Evolutionary conservation across 352 stramenopile genomes (phyloP), one percentile per base, ranked within the genome.

Genomic region (Pythium volutum): DNA sequence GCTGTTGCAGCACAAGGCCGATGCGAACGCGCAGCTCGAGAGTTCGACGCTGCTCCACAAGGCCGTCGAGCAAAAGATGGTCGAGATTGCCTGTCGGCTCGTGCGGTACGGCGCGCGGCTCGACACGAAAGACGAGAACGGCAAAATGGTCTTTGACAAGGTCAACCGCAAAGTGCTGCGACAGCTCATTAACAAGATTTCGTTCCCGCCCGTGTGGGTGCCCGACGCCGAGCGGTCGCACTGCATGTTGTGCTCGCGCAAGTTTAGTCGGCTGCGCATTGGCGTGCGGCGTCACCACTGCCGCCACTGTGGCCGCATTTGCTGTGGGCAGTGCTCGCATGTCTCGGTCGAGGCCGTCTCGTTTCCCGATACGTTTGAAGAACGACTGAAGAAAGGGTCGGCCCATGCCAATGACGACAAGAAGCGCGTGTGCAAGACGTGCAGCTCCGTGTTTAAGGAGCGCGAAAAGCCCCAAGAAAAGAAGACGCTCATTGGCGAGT

Each of bases 121-220:
- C 4, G 79, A 95, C 45, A 56, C 67, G 50, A 91, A 93, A 70
- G 86, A 95, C 56, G 77, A 81, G 25, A 73, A 84, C 20, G 81
- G 74, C 20, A 77, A 77, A 43, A 93, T 91, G 75, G 82, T 93
- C 8, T 95, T 91, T 49, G 86, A 95, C 33, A 93, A 93, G 70
- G 77, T 87, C 18, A 81, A 91, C 62, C 77, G 77, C 49, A 87
- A 85, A 60, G 49, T 88, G 25, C 67, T 95, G 45, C 82, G 82
- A 3, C 81, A 89, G 52, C 70, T 95, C 16, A 79, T 87, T 51
- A 69, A 67, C 51, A 90, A 92, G 63, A 90, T 95, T 58, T 79
- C 81, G 38, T 83, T 76, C 55, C 83, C 86, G 42, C 86, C 86
- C 5, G 84, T 95, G 66, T 95, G 86, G 86, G 70, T 95, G 12